phyloP scores from a whole-genome alignment of 2,329 filamentous ascomycete species.

The Sodiomyces alkalinus region DNA sequence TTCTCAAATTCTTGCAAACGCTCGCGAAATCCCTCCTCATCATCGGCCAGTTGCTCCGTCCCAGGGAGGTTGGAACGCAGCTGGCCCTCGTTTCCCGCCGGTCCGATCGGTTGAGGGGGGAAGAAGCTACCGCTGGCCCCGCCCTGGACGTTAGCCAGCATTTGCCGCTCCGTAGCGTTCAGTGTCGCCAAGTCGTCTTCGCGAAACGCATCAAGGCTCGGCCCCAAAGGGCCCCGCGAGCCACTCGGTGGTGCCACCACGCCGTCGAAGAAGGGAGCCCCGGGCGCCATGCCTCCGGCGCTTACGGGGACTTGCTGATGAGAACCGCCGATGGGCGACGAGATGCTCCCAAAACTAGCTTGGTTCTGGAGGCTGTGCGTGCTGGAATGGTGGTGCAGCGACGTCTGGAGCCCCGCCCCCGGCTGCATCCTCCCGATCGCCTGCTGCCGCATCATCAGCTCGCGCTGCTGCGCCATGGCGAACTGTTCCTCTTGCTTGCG shows the following conservation, averaged over 20 bases:
- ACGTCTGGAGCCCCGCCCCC: conserved; percentile 11
- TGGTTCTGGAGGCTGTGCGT: conserved; percentile 94
- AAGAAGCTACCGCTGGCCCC: conserved; percentile 11
- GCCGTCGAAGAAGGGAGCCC: conserved; percentile 57
- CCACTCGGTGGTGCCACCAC: too few species aligned
- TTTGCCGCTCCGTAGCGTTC: conserved; percentile 34
- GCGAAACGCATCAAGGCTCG: conserved; percentile 35
- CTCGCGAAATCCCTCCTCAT: conserved; percentile 47
- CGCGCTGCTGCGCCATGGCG: conserved; percentile 88
- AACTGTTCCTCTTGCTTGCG: conserved; percentile 98
- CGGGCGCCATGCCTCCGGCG: conserved; percentile 42
- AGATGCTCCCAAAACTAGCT: conserved; percentile 88
- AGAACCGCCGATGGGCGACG: conserved; percentile 57
- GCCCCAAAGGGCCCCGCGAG: conserved; percentile 8
- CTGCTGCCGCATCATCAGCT: conserved; percentile 80
- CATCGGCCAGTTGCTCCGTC: conserved; percentile 33
- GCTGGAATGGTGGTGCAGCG: conserved; percentile 83
- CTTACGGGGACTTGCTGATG: conserved; percentile 35
- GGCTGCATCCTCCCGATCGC: conserved; percentile 56
- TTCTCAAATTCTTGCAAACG: conserved; percentile 75
- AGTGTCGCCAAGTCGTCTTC: conserved; percentile 65
- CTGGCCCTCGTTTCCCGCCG: conserved; percentile 19
- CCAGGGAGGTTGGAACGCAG: conserved; percentile 32
- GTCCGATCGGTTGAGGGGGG: conserved; percentile 22
- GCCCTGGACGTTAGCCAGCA: conserved; percentile 25